Conservation (phyloP, 495 filamentous ascomycete genomes). For the Xylaria nigripes region DNA sequence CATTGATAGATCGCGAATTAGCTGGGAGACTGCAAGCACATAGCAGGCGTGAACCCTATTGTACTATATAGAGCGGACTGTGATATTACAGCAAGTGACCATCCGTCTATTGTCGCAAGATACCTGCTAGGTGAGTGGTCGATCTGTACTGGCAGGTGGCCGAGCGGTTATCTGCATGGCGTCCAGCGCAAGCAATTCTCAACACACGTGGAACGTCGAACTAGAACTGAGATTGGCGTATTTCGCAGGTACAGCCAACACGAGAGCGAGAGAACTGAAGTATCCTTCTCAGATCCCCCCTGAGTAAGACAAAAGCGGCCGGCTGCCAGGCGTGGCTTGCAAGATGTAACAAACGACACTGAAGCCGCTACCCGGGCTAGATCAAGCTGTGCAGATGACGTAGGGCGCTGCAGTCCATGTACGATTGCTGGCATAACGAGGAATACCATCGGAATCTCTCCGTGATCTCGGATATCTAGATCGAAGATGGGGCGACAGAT, state of each 20-base stretch:
- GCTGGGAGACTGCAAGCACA: neutral
- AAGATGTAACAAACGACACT: conserved; percentile 2
- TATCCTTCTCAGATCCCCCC: neutral
- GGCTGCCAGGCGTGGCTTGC: neutral
- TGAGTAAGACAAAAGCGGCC: neutral
- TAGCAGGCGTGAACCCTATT: neutral
- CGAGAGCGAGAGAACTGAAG: neutral
- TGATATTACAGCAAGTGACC: neutral
- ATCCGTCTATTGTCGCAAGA: neutral
- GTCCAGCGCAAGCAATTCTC: neutral
- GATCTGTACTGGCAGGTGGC: conserved; percentile 3
- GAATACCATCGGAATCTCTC: neutral
- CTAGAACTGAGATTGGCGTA: neutral
- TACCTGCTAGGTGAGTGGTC: neutral
- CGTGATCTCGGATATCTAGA: conserved; percentile 6
- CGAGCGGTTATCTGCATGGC: conserved; percentile 10
- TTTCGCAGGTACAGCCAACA: neutral
- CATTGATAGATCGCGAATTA: no score
- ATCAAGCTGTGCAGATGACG: conserved; percentile 6
- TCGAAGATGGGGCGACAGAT: conserved; percentile 2
- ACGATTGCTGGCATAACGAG: neutral
- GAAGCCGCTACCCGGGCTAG: neutral
- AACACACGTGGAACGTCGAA: conserved; percentile 1
- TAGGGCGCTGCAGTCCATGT: neutral
- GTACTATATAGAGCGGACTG: neutral